Evolutionary conservation across 139 green algal species (phyloP).

Genomic region (Picochlorum costavermella): DNA sequence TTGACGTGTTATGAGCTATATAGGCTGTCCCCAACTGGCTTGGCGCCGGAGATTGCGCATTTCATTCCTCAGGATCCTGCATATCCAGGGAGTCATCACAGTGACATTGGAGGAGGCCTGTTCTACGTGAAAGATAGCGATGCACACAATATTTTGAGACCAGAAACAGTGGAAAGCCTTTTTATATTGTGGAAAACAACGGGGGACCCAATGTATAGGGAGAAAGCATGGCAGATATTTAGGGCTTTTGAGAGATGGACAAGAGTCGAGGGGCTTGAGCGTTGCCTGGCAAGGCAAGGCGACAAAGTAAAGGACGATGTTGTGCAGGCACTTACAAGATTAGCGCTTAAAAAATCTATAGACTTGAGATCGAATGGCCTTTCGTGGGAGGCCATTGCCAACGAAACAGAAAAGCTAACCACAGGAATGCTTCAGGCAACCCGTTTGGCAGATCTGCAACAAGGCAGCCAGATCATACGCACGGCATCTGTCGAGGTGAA

Average conservation of each 20-base stretch:
- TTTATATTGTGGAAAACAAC: slow-evolving; percentile 76
- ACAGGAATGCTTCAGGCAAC: no score
- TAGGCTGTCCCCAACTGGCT: slow-evolving; percentile 29
- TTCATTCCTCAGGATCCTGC: slow-evolving; percentile 28
- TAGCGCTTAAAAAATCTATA: no score
- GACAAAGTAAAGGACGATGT: background rate
- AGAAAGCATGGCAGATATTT: slow-evolving; percentile 79
- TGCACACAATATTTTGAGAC: slow-evolving; percentile 66
- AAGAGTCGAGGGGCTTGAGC: slow-evolving; percentile 18
- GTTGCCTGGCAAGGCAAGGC: slow-evolving; percentile 2
- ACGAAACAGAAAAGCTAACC: no score
- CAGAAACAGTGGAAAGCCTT: slow-evolving; percentile 73
- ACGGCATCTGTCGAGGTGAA: no score
- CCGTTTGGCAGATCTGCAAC: no score
- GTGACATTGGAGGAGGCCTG: slow-evolving; percentile 29
- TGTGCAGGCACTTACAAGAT: background rate
- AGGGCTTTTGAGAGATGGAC: slow-evolving; percentile 55
- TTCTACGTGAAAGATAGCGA: slow-evolving; percentile 45
- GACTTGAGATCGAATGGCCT: no score
- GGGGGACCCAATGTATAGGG: slow-evolving; percentile 55
- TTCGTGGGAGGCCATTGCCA: no score
- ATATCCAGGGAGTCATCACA: slow-evolving; percentile 29
- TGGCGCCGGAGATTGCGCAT: slow-evolving; percentile 55
- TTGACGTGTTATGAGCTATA: slow-evolving; percentile 74
- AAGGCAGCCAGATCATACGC: no score